Evolutionary conservation across 1,284 basidiomycete species (phyloP), one percentile per base, ranked within the genome.

Genomic region (Xerocomus nothofagi): DNA sequence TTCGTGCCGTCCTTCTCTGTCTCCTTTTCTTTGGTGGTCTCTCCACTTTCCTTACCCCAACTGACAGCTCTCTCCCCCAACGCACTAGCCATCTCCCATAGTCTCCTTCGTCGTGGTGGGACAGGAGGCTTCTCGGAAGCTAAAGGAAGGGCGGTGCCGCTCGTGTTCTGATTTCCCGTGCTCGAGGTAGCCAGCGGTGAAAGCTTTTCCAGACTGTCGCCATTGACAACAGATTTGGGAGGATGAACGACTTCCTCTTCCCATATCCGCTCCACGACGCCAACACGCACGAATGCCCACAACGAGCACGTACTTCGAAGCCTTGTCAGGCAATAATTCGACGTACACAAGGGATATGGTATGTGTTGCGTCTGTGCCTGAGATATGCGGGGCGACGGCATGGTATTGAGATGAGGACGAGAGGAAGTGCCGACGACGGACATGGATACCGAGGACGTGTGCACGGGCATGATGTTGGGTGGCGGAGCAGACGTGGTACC

Each of bases 231-330:
- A 6, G 52, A 49, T 27, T 68, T 65, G 4, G 71, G 61, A 8
- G 69, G 66, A 37, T 65, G 69, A n/a, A 74, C 62, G 23, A 78
- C 71, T 53, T 88, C 89, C 57, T 94, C 92, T 51, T 91, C 82
- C 88, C 94, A 93, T 3, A 97, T 73, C 48, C 85, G 86, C 53
- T 92, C 88, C 26, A 96, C 77, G 50, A 97, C 76, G 15, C 87
- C 82, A 1, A 80, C 84, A 26, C 92, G 82, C 33, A 97, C 80
- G 64, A 92, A 97, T 18, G 88, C 84, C 92, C 94, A 97, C 21
- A 97, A 74, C 10, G 88, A 88, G 67, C 93, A 96, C 17, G 93
- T 92, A n/a, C 87, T 80, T 11, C 93, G 81, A 17, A 97, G 73
- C 7, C 92, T 79, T 3, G 77, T 66, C 10, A 93, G 74, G 62